phyloP scores from a whole-genome alignment of 2,329 filamentous ascomycete species.

The Hypoxylon rubiginosum region DNA sequence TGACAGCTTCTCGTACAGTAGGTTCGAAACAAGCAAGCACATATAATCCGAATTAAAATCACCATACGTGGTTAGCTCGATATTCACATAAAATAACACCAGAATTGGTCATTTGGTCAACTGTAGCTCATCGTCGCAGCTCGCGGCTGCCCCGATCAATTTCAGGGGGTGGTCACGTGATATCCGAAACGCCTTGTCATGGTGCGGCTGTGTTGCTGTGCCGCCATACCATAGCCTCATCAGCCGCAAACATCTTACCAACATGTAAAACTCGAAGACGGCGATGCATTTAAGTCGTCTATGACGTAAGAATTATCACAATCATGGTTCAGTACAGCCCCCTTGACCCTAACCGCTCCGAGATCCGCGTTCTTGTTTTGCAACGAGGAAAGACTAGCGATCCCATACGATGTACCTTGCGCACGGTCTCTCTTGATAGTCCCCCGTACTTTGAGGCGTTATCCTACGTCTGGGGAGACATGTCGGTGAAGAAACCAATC shows the following conservation, averaged over 20 bases:
- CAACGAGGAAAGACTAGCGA: not conserved
- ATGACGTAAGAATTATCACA: not conserved
- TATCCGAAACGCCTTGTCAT: not conserved
- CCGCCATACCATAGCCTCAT: not conserved
- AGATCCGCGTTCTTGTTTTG: conserved; percentile 1
- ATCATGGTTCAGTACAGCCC: conserved; percentile 1
- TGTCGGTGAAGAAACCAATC: conserved; percentile 17
- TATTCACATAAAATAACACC: not conserved
- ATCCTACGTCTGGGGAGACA: conserved; percentile 34
- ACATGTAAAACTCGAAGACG: not conserved
- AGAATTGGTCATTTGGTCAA: not conserved
- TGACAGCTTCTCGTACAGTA: no score
- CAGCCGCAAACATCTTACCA: not conserved
- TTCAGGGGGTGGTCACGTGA: not conserved
- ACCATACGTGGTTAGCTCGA: not conserved
- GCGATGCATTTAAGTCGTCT: not conserved
- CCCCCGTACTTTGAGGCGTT: conserved; percentile 19
- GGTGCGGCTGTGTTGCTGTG: no score
- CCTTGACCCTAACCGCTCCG: not conserved
- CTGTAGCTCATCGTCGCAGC: not conserved
- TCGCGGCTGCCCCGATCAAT: no score
- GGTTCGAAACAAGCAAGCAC: no score
- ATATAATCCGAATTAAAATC: not conserved
- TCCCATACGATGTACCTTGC: not conserved
- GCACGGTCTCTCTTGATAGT: not conserved